phyloP scores from a whole-genome alignment of 345 rosid genomes.

The Chamaenerion angustifolium region DNA sequence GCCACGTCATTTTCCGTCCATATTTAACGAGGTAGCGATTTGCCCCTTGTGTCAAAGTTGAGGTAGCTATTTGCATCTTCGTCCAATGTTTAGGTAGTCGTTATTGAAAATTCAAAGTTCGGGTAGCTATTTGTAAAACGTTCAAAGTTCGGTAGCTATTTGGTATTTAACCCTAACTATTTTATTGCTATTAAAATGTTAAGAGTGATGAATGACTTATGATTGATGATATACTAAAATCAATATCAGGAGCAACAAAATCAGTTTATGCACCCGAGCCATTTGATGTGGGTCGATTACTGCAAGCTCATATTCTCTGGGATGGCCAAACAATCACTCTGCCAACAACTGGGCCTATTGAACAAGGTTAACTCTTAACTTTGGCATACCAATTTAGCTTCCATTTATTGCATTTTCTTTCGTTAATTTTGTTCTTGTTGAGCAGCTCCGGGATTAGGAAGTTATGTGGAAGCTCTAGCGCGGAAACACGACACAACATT shows the following conservation, averaged over 20 bases:
- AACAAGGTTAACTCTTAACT: conserved; percentile 49
- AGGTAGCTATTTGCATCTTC: too few relatives aligned
- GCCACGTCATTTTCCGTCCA: too few relatives aligned
- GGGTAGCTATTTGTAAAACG: too few relatives aligned
- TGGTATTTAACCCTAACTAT: too few relatives aligned
- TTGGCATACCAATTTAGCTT: not conserved
- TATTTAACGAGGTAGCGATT: too few relatives aligned
- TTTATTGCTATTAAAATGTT: not conserved
- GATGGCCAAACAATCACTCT: conserved; percentile 41
- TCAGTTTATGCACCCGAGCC: conserved; percentile 89
- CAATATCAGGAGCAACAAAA: conserved; percentile 76
- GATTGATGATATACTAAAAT: conserved; percentile 4
- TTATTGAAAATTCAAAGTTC: too few relatives aligned
- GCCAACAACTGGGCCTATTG: conserved; percentile 59
- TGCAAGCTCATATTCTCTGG: conserved; percentile 52
- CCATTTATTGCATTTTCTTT: not conserved
- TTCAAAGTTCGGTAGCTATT: too few relatives aligned
- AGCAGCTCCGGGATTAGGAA: conserved; percentile 93
- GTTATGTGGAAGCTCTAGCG: conserved; percentile 88
- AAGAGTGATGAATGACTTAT: not conserved
- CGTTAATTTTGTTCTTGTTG: conserved; percentile 8
- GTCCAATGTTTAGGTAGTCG: too few relatives aligned
- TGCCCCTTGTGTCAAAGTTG: too few relatives aligned
- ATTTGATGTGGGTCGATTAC: conserved; percentile 59
- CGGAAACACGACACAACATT: conserved; percentile 80